Evolutionary conservation across 2,329 filamentous ascomycete species (phyloP), one percentile per base, ranked within the genome.

Genomic region (Exophiala bonariae): DNA sequence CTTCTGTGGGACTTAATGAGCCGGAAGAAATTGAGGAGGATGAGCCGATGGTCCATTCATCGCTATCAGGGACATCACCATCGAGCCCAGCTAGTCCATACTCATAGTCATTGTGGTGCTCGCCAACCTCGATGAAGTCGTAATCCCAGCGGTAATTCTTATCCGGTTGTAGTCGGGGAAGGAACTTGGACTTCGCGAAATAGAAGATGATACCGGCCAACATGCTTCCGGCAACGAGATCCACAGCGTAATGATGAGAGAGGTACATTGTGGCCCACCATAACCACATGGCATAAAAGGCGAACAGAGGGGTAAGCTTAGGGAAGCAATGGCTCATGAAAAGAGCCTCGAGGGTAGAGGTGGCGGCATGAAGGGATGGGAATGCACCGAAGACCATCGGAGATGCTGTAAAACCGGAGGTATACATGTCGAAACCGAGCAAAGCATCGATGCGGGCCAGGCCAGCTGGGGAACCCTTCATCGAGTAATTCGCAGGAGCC

Each of bases 201-300:
- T 92, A 95, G 76, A 89, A 97, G 49, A 86, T 83, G 41, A 86
- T 75, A 10, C 85, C 85, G 18, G 89, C 86, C 50, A 89, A 69
- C 41, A 96, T 75, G 65, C 86, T 89, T 58, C 92, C 92, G 28
- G 81, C 89, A 19, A 96, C 89, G 41, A 97, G 77, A 67, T 97
- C 92, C 32, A 97, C 87, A 23, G 91, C 92, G 66, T 97, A 97
- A 73, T 97, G 92, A 70, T 97, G 92, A 62, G 89, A 95, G 42
- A 97, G 81, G 65, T 97, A 96, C 89, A 97, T 96, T 59, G 92
- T 97, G 10, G 91, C 87, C 90, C 92, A 97, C 88, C 90, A 96
- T 61, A 96, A 84, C 92, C 92, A 96, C 64, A 87, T 80, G 35
- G 87, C 86, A 69, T 96, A 97, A 55, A 80, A 77, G 55, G 91